These are phyloP conservation scores for Helminthosporium solani DNA, from an alignment of 2,329 filamentous ascomycete species.

Conservation along the genomic window DNA sequence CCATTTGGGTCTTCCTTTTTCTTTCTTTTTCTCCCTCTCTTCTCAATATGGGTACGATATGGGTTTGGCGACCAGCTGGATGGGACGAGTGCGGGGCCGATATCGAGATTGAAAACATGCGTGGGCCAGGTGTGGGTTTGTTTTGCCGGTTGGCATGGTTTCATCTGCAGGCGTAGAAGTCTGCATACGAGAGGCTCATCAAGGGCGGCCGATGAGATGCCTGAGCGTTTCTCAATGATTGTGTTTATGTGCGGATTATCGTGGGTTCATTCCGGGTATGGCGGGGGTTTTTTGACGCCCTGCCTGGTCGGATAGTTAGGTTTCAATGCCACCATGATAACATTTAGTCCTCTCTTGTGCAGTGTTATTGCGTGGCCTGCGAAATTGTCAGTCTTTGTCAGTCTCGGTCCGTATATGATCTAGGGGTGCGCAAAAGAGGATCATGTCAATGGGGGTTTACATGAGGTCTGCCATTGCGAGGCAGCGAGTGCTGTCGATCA, in stretches of 20 bases:
- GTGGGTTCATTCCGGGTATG: slow-evolving; percentile 20
- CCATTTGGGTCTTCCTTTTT: slow-evolving; percentile 2
- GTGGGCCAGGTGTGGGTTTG: slow-evolving; percentile 1
- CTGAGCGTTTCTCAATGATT: slow-evolving; percentile 23
- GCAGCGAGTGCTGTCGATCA: too few relatives aligned
- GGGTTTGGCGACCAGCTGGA: slow-evolving; percentile 15
- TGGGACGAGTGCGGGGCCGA: slow-evolving; percentile 11
- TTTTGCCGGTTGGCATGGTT: slow-evolving; percentile 3
- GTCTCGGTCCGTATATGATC: too few relatives aligned
- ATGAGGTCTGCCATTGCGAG: too few relatives aligned
- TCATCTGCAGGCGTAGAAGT: slow-evolving; percentile 28
- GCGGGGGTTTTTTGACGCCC: slow-evolving; percentile 8
- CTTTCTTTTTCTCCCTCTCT: slow-evolving; percentile 15
- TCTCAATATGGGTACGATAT: slow-evolving; percentile 29
- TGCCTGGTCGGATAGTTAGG: slow-evolving; percentile 18
- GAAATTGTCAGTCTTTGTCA: too few relatives aligned
- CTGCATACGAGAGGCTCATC: slow-evolving; percentile 28
- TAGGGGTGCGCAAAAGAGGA: too few relatives aligned
- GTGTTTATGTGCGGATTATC: slow-evolving; percentile 11
- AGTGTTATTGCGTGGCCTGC: not conserved
- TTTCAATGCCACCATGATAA: slow-evolving; percentile 37
- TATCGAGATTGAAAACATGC: slow-evolving; percentile 24
- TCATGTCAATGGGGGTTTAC: too few relatives aligned
- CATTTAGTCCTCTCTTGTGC: not conserved
- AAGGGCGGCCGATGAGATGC: slow-evolving; percentile 33